Conservation (phyloP, 352 stramenopile species). For the Phytophthora sp. region DNA sequence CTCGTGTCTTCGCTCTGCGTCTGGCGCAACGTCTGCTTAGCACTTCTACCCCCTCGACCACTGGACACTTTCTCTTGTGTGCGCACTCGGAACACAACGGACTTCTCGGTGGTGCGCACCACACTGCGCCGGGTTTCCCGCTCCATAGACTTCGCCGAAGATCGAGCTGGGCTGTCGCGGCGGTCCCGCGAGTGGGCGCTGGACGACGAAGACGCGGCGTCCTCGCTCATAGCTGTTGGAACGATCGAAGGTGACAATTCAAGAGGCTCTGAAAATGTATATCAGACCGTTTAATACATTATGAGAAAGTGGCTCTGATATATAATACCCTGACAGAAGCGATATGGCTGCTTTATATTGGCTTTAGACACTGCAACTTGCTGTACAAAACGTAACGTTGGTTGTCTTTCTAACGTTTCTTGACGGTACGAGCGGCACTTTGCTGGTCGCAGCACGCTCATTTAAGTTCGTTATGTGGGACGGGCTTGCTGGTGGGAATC, state of each 20-base stretch:
- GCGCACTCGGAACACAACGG: conserved; percentile 35
- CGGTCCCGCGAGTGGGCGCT: conserved; percentile 11
- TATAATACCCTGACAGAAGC: background rate
- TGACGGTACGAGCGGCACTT: background rate
- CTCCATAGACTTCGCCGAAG: conserved; percentile 3
- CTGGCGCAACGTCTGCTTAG: conserved; percentile 14
- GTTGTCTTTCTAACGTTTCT: conserved; percentile 2
- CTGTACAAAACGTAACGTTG: conserved; percentile 10
- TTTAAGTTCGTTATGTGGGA: conserved; percentile 40
- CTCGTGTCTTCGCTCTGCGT: background rate
- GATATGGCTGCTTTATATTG: conserved; percentile 11
- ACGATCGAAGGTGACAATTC: conserved; percentile 4
- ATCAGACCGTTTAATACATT: background rate
- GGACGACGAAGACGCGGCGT: conserved; percentile 30
- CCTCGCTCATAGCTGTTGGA: conserved; percentile 26
- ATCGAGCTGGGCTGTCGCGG: conserved; percentile 20
- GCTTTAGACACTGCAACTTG: conserved; percentile 25
- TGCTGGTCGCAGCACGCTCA: background rate
- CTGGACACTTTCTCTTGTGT: conserved; percentile 31
- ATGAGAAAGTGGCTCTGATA: background rate
- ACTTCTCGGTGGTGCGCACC: conserved; percentile 41
- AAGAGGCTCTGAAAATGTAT: conserved; percentile 5
- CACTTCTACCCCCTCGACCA: conserved; percentile 10
- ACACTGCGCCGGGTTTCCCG: conserved; percentile 5
- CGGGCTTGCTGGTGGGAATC: conserved; percentile 30